Conservation (phyloP, 164 flowering plant species). For the Tetracentron sinense region DNA sequence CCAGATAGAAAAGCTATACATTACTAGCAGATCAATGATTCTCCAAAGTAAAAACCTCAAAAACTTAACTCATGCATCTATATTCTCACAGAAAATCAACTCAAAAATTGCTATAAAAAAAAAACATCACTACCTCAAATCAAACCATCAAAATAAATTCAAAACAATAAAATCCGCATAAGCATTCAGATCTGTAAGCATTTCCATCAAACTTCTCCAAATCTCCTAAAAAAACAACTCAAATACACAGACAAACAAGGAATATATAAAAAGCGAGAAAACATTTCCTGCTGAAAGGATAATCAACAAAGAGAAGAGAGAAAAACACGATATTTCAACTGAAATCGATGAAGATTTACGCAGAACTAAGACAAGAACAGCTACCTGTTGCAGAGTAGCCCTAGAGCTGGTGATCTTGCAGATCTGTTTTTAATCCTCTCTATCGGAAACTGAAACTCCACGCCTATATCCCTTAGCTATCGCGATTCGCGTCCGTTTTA, state of each 20-base stretch:
- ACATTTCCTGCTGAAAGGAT: neutral
- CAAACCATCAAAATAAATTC: neutral
- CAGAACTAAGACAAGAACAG: neutral
- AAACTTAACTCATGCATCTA: neutral
- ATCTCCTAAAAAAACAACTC: neutral
- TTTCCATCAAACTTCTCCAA: neutral
- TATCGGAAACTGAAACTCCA: neutral
- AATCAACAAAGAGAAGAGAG: neutral
- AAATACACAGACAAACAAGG: neutral
- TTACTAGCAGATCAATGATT: neutral
- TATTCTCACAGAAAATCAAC: neutral
- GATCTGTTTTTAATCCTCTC: neutral
- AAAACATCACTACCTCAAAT: neutral
- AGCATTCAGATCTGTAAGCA: neutral
- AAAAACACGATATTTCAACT: neutral
- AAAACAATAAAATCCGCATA: neutral
- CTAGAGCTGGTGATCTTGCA: neutral
- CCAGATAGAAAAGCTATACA: no score
- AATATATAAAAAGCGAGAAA: neutral
- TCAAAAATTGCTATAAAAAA: no score
- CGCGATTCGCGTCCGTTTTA: neutral
- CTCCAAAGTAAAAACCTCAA: no score
- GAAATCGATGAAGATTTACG: neutral
- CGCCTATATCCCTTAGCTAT: neutral
- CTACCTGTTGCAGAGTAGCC: neutral